A percentile compares a stretch with the other conserved stretches of the same genome.
phyloP scores from a whole-genome alignment of 2,329 filamentous ascomycete genomes.

The Sodiomyces alkalinus region DNA sequence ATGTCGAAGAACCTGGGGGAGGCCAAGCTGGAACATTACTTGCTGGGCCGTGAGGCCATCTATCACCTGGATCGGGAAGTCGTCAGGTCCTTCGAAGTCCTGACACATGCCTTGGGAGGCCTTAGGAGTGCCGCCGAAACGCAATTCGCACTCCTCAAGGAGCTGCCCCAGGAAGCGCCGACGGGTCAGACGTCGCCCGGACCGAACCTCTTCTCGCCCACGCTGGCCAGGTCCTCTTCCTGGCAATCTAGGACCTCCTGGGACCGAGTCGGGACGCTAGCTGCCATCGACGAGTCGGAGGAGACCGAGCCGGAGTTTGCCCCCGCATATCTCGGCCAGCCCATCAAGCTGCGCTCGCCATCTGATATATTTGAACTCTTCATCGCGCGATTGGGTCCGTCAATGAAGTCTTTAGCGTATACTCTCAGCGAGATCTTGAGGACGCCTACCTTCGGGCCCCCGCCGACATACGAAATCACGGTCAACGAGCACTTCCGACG shows the following conservation, averaged over 20 bases:
- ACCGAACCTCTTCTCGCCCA: slow-evolving; percentile 15
- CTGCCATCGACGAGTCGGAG: slow-evolving; percentile 50
- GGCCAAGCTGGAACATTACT: slow-evolving; percentile 78
- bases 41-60: slow-evolving; percentile 62
- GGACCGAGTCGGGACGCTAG: slow-evolving; percentile 32
- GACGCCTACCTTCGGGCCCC: slow-evolving; percentile 65
- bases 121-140: slow-evolving; percentile 78
- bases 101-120: slow-evolving; percentile 82
- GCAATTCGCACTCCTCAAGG: slow-evolving; percentile 71
- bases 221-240: slow-evolving; percentile 13
- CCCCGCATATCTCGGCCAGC: no score
- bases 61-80: slow-evolving; percentile 68
- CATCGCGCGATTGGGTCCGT: slow-evolving; percentile 75
- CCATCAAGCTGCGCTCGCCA: slow-evolving; percentile 36
- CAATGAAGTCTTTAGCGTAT: slow-evolving; percentile 90
- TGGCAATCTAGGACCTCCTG: slow-evolving; percentile 21
- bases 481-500: slow-evolving; percentile 68
- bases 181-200: slow-evolving; percentile 16
- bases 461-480: slow-evolving; percentile 51
- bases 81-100: slow-evolving; percentile 68
- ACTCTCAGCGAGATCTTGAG: slow-evolving; percentile 80
- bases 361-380: slow-evolving; percentile 86
- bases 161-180: slow-evolving; percentile 26
- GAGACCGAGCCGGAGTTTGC: slow-evolving; percentile 34
- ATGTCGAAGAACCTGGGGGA: slow-evolving; percentile 70